These are phyloP conservation scores for Ploettnerulaceae sp. DNA, from an alignment of 2,329 filamentous ascomycete genomes.

Conservation along the genomic window DNA sequence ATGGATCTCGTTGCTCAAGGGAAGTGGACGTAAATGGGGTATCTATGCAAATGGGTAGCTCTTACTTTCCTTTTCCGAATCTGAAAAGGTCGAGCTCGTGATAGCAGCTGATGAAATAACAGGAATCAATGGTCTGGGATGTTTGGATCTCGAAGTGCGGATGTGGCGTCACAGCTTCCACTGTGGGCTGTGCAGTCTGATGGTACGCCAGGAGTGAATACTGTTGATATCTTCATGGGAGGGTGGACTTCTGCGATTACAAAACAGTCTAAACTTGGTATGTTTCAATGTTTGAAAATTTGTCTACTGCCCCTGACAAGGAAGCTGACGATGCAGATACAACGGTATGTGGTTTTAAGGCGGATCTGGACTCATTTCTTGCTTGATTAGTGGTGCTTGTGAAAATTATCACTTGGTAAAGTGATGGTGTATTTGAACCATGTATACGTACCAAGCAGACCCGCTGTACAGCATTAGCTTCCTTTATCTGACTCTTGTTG, in stretches of 20 bases:
- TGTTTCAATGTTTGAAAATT: background rate
- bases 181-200: constrained; percentile 4
- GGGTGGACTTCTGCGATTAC: constrained; percentile 1
- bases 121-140: constrained; percentile 7
- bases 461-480: too few species aligned
- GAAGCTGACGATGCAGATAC: too few species aligned
- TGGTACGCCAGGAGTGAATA: background rate
- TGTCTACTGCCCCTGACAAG: background rate
- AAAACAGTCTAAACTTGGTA: constrained; percentile 2
- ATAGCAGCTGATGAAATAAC: background rate
- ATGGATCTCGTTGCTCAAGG: constrained; percentile 1
- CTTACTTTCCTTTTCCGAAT: too few species aligned
- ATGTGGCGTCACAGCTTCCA: constrained; percentile 1
- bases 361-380: constrained; percentile 4
- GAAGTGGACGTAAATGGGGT: constrained; percentile 1
- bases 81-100: too few species aligned
- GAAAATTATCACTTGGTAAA: too few species aligned
- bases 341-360: constrained; percentile 1
- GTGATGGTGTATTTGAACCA: background rate
- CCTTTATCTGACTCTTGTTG: too few species aligned
- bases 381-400: background rate
- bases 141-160: constrained; percentile 2
- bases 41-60: constrained; percentile 3
- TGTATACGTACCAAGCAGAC: background rate
- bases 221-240: constrained; percentile 1